Evolutionary conservation across 1,284 basidiomycete genomes (phyloP).

Genomic region (Leccinum griseonigrum): DNA sequence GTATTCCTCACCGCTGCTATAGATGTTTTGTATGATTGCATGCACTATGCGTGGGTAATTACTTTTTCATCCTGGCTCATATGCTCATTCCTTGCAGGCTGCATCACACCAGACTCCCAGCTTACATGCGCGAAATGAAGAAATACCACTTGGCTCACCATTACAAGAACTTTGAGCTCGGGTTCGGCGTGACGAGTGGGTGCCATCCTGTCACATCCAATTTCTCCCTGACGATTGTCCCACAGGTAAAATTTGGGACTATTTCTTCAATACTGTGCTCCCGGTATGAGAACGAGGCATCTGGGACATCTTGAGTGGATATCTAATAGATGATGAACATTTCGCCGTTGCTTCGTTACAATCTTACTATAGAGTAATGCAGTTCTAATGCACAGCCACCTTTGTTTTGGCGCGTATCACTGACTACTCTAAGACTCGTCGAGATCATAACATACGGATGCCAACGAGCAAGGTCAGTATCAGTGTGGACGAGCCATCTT

Average conservation of each 20-base stretch:
- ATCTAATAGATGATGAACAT: not conserved
- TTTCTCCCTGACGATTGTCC: conserved; percentile 9
- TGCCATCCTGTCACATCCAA: conserved; percentile 10
- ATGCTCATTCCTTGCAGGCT: conserved; percentile 43
- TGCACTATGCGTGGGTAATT: conserved; percentile 81
- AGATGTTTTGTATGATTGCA: conserved; percentile 88
- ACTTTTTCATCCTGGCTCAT: not conserved
- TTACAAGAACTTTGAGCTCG: conserved; percentile 95
- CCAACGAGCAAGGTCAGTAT: conserved; percentile 52
- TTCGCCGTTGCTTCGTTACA: conserved; percentile 7
- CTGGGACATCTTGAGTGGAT: not conserved
- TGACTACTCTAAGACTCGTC: not conserved
- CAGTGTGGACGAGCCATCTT: conserved; percentile 66
- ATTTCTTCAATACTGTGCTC: conserved; percentile 85
- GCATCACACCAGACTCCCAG: conserved; percentile 87
- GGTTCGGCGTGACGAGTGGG: conserved; percentile 94
- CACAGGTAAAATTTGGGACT: conserved; percentile 90
- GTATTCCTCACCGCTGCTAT: conserved; percentile 8
- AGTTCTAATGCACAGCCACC: conserved; percentile 22
- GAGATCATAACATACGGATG: conserved; percentile 11
- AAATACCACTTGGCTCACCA: conserved; percentile 99
- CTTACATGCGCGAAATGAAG: conserved; percentile 91
- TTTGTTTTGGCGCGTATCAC: not conserved
- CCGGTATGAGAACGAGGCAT: conserved; percentile 41
- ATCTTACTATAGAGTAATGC: conserved; percentile 6